Base-by-base conservation (phyloP, 345 rosid genomes). In the Salix udensis region DNA sequence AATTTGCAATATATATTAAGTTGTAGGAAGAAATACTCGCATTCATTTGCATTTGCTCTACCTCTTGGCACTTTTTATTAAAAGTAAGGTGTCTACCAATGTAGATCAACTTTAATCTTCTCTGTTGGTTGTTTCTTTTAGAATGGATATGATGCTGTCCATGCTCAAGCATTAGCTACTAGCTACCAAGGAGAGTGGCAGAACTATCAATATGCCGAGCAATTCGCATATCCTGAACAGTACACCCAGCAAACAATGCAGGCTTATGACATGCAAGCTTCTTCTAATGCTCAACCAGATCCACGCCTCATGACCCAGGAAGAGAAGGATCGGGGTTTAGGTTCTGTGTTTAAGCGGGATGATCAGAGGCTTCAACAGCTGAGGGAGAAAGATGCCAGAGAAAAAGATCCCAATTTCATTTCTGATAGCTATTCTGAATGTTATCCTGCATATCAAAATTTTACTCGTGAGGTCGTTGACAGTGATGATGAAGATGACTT, bases 361-460 rank as follows among this genome's bases (percentile, higher is more conserved):
- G 98, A 95, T 85, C 87, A 91, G 83, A 87, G 99, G 88, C 96
- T 96, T 84, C 99, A 84, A 81, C 99, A 96, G 77, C 72, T 90
- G 87, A 85, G 94, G 78, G 98, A 93, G 82, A 91, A 83, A 75
- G 98, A 95, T 83, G 88, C 97, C 50, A 86, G 98, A 19, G 98
- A 95, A 79, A 95, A 91, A 81, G 98, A 95, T 84, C 98, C 98
- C 0, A 93, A 88, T 75, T 93, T 96, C 81, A 85, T 96, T 55
- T 96, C 99, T 11, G 99, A 96, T 82, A 93, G 91, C 78, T 96
- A 96, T 81, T 96, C 99, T 44, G 99, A 96, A 88, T 96, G 99
- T 84, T 96, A 96, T 85, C 99, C 99, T 2, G 98, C 98, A 75
- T 93, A 93, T 87, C 98, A 95, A 82, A 97, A 95, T 82, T 95